These are phyloP conservation scores for Termitomyces sp. DNA, from an alignment of 768 basidiomycete species.

Conservation along the genomic window DNA sequence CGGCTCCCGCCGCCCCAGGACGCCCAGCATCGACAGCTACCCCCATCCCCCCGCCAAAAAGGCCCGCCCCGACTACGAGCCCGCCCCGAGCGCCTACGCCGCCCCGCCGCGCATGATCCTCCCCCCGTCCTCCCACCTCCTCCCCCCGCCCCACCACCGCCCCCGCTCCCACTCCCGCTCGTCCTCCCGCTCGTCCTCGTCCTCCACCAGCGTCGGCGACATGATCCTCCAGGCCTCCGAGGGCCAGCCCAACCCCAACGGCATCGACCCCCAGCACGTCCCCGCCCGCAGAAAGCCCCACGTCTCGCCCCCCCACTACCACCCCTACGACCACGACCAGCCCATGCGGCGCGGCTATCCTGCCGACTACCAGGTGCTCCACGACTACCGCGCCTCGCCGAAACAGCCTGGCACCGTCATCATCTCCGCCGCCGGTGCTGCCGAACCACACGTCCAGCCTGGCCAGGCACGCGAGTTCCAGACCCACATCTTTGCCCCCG, in stretches of 20 bases:
- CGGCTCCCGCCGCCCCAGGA: constrained; percentile 23
- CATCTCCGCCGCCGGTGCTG: constrained; percentile 10
- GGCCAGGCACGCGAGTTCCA: constrained; percentile 39
- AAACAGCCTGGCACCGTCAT: constrained; percentile 9
- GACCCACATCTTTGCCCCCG: constrained; percentile 69
- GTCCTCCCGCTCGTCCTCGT: constrained; percentile 29
- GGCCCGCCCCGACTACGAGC: constrained; percentile 20
- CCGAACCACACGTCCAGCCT: constrained; percentile 18
- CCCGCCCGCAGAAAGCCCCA: background rate
- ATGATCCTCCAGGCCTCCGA: constrained; percentile 35
- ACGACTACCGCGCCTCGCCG: constrained; percentile 5
- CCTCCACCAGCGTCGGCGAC: constrained; percentile 38
- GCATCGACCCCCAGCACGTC: background rate
- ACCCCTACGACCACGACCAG: constrained; percentile 5
- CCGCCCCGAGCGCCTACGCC: background rate
- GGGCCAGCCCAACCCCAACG: constrained; percentile 17
- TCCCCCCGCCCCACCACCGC: background rate
- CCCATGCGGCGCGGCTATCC: constrained; percentile 3
- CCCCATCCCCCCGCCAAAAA: constrained; percentile 48
- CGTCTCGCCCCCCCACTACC: background rate
- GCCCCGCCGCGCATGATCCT: constrained; percentile 15
- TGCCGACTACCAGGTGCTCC: constrained; percentile 8
- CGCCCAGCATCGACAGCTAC: constrained; percentile 31
- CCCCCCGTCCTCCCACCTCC: constrained; percentile 6
- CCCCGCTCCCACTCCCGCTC: constrained; percentile 12